phyloP scores from a whole-genome alignment of 176 grass and related monocot species.

The Musa itinerans region DNA sequence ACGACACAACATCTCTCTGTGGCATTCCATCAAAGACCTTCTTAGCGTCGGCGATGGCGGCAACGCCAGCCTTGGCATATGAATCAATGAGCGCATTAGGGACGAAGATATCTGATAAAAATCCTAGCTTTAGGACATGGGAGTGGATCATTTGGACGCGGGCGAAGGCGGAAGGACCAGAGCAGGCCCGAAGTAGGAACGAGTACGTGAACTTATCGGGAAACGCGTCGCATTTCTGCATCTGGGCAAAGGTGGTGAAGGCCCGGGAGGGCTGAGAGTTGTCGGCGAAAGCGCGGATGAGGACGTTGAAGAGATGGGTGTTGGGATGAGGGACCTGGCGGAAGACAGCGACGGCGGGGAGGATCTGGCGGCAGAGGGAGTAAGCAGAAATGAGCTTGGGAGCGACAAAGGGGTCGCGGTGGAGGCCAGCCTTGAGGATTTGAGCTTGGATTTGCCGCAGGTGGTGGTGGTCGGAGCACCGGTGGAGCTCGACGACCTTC shows the following conservation, averaged over 20 bases:
- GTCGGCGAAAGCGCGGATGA: conserved; percentile 55
- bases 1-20: conserved; percentile 36
- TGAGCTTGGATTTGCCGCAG: conserved; percentile 63
- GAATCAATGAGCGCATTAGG: conserved; percentile 59
- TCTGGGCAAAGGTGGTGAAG: conserved; percentile 35
- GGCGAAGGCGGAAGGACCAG: conserved; percentile 6
- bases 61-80: conserved; percentile 40
- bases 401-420: conserved; percentile 33
- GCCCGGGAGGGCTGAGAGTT: conserved; percentile 29
- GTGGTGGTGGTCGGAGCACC: conserved; percentile 27
- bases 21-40: conserved; percentile 53
- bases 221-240: conserved; percentile 30
- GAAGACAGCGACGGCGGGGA: conserved; percentile 36
- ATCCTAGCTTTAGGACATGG: conserved; percentile 52
- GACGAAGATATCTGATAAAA: conserved; percentile 50
- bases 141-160: conserved; percentile 33
- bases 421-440: conserved; percentile 38
- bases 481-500: conserved; percentile 46
- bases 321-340: conserved; percentile 22
- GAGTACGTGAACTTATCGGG: conserved; percentile 50
- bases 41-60: conserved; percentile 6
- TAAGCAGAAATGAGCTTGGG: conserved; percentile 57
- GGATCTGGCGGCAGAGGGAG: conserved; percentile 39
- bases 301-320: conserved; percentile 42
- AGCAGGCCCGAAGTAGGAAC: conserved; percentile 58